These are phyloP conservation scores for Neofusicoccum umdonicola DNA, from an alignment of 2,329 filamentous ascomycete species.

Conservation along the genomic window DNA sequence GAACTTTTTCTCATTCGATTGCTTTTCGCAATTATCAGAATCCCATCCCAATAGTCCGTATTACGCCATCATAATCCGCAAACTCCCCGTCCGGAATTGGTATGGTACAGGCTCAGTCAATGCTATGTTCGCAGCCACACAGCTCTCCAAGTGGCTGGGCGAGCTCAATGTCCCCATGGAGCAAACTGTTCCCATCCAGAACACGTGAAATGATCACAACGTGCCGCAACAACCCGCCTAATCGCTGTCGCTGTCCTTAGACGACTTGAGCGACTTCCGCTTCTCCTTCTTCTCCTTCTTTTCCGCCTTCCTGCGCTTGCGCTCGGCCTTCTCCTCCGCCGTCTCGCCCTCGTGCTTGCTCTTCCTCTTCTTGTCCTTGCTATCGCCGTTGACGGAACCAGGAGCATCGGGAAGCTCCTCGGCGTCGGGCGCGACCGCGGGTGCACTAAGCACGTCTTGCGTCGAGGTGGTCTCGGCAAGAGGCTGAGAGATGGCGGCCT, in stretches of 20 bases:
- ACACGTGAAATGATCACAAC: not conserved
- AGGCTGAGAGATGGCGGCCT: constrained; percentile 22
- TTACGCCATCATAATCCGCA: constrained; percentile 18
- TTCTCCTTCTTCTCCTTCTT: constrained; percentile 79
- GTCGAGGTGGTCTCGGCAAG: constrained; percentile 33
- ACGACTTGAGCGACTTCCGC: constrained; percentile 46
- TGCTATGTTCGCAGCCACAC: constrained; percentile 6
- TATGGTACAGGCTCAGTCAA: constrained; percentile 18
- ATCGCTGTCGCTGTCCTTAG: constrained; percentile 19
- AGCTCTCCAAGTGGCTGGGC: not conserved
- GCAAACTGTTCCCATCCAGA: constrained; percentile 1
- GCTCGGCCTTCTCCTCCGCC: constrained; percentile 47
- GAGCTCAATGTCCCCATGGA: not conserved
- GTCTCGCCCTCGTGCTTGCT: constrained; percentile 47
- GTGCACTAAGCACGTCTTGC: constrained; percentile 36
- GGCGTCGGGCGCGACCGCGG: constrained; percentile 31
- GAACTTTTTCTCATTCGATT: constrained; percentile 8
- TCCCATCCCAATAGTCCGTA: constrained; percentile 16
- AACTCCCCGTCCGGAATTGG: constrained; percentile 18
- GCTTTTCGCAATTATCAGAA: constrained; percentile 17
- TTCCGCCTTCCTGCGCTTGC: constrained; percentile 70
- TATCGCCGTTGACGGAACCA: constrained; percentile 26
- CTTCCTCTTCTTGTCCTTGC: constrained; percentile 46
- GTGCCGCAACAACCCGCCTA: not conserved
- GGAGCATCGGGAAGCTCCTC: constrained; percentile 26